phyloP scores from a whole-genome alignment of 805 yeast species.

The Hanseniaspora vineae region DNA sequence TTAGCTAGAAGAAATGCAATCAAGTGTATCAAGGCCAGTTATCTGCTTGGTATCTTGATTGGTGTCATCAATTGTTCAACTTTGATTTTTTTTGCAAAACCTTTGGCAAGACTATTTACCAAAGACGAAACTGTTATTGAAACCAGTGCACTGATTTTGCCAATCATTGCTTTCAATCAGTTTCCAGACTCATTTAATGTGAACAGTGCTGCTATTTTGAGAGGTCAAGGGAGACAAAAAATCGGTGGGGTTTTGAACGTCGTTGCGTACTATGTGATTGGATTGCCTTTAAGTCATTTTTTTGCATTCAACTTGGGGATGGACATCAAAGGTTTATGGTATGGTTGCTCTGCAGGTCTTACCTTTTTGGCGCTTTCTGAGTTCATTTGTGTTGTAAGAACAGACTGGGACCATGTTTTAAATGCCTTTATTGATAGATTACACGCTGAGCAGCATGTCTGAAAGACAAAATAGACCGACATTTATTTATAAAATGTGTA shows the following conservation, averaged over 20 bases:
- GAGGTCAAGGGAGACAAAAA: slow-evolving; percentile 68
- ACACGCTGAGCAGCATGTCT: neutral
- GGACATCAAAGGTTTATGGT: slow-evolving; percentile 48
- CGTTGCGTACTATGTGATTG: slow-evolving; percentile 56
- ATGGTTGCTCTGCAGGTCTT: slow-evolving; percentile 58
- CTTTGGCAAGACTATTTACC: slow-evolving; percentile 48
- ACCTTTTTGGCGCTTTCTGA: slow-evolving; percentile 30
- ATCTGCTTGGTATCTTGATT: slow-evolving; percentile 23
- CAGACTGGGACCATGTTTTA: neutral
- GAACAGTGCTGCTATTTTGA: slow-evolving; percentile 56
- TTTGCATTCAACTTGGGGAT: slow-evolving; percentile 30
- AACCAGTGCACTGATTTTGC: slow-evolving; percentile 43
- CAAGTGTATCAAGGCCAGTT: slow-evolving; percentile 29
- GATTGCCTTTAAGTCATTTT: slow-evolving; percentile 51
- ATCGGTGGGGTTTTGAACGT: slow-evolving; percentile 62
- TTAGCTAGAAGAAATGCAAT: slow-evolving; percentile 16
- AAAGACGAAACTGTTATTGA: slow-evolving; percentile 43
- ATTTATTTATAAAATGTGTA: neutral
- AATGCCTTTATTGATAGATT: neutral
- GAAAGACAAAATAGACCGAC: neutral
- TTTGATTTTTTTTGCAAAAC: slow-evolving; percentile 32
- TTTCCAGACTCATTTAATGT: slow-evolving; percentile 59
- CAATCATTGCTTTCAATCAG: slow-evolving; percentile 53
- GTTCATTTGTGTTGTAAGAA: neutral
- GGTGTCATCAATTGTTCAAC: slow-evolving; percentile 30